Base-by-base conservation (phyloP, 495 filamentous ascomycete genomes). In the Trypethelium eluteriae region DNA sequence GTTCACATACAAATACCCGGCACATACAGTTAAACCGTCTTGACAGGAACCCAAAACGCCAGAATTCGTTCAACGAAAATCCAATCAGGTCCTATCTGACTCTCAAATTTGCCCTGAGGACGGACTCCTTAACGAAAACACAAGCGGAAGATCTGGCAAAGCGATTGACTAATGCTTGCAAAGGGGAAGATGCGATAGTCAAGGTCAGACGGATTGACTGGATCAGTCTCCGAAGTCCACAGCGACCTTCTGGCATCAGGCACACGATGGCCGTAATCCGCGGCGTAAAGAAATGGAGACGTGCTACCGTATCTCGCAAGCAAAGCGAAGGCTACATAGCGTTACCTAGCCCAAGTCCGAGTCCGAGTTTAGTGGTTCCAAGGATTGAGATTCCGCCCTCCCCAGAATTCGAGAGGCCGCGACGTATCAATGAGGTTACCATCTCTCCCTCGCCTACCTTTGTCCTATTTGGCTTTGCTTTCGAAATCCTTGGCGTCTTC, bases 51-150 rank as follows among this genome's bases (percentile, higher is more conserved):
- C 5, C 18, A 5, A 59, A 59, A 36, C 53, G 53, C 14, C 53
- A 59, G 14, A 14, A 59, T 14, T 59, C 53, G 11, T 59, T 59
- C 53, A 59, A 11, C 32, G 10, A 18, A 4, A 36, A 59, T 18
- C 53, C 53, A 11, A 59, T 36, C 53, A 59, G 36, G 18, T 59
- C 53, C 32, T 59, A 59, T 32, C 32, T 59, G 5, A 59, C 53
- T 10, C 53, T 59, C 32, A 34, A 59, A 59, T 36, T 59, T 7
- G 53, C 53, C 32, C 53, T 59, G 25, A 34, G 14, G 25, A 59
- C 53, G 18, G 53, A 59, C 53, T 59, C 53, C 3, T 18, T 36
- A 14, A 59, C 53, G 25, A 59, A 59, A 36, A 6, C 0, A 3
- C 53, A 59, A 59, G 7, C 36, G 6, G 36, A 59, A 59, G 32